Conservation (phyloP, 139 green algal species). For the Spirogloea muscicola region DNA sequence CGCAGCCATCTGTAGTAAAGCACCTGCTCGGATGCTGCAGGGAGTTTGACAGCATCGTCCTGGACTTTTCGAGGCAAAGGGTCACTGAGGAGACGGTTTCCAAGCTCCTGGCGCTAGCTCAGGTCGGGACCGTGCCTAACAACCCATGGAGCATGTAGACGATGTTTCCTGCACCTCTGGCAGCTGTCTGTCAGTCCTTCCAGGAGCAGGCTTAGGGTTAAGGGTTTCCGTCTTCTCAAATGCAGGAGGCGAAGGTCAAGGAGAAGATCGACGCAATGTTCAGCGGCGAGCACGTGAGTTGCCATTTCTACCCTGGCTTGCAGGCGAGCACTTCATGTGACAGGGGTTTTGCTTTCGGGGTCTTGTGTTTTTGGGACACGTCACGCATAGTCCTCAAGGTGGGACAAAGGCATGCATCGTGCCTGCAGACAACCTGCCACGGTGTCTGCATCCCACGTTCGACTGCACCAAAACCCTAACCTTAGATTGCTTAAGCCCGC, state of each 20-base stretch:
- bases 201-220: background rate
- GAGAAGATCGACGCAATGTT: constrained; percentile 97
- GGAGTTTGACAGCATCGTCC: constrained; percentile 78
- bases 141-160: too few relatives aligned
- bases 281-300: constrained; percentile 64
- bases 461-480: background rate
- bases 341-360: background rate
- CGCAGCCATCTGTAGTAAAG: background rate
- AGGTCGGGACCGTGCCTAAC: constrained; percentile 18
- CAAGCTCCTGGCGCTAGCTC: constrained; percentile 54
- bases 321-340: too few relatives aligned
- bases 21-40: constrained; percentile 5
- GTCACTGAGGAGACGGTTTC: constrained; percentile 78
- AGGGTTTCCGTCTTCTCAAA: background rate
- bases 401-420: background rate
- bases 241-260: constrained; percentile 66
- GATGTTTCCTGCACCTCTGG: background rate
- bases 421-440: background rate
- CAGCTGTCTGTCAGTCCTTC: background rate
- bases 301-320: too few relatives aligned
- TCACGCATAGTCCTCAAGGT: background rate
- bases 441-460: background rate
- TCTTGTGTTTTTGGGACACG: background rate
- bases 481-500: background rate
- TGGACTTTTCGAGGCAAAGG: constrained; percentile 86